Percentiles rank a stretch among this genome's conserved stretches.
These are phyloP conservation scores for Talaromyces sp. DNA, from an alignment of 2,329 filamentous ascomycete genomes.

Conservation along the genomic window DNA sequence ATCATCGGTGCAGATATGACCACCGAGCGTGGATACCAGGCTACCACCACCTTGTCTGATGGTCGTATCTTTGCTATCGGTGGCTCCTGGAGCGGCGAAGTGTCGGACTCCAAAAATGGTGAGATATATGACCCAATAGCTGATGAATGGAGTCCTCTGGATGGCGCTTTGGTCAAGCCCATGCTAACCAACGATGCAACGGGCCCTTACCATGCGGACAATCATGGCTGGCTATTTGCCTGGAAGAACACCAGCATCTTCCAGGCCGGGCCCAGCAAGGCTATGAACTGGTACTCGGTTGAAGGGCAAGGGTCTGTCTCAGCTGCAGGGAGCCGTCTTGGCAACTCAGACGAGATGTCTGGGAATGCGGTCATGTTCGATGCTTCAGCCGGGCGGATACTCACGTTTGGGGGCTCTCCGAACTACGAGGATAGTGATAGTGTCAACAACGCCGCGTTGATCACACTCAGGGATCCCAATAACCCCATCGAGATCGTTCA, in stretches of 20 bases:
- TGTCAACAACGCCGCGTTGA: conserved; percentile 44
- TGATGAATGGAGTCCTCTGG: conserved; percentile 45
- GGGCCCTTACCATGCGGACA: conserved; percentile 41
- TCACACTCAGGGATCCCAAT: conserved; percentile 39
- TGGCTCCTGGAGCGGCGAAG: conserved; percentile 51
- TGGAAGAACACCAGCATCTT: conserved; percentile 48
- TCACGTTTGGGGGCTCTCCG: conserved; percentile 48
- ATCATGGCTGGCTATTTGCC: conserved; percentile 52
- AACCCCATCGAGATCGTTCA: conserved; percentile 50
- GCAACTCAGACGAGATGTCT: conserved; percentile 50
- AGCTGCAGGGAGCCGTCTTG: conserved; percentile 40
- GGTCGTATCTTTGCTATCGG: conserved; percentile 57
- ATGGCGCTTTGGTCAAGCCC: conserved; percentile 41
- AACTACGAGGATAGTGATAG: conserved; percentile 42
- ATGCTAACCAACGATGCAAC: conserved; percentile 48
- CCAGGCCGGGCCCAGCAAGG: conserved; percentile 51
- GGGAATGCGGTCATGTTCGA: conserved; percentile 57
- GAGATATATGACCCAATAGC: conserved; percentile 48
- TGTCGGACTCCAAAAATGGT: conserved; percentile 49
- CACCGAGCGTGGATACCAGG: conserved; percentile 50
- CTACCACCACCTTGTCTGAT: conserved; percentile 46
- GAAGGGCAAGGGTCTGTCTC: conserved; percentile 36
- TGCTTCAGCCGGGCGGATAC: conserved; percentile 50
- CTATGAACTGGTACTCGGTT: conserved; percentile 56
- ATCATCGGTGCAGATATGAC: conserved; percentile 39